Evolutionary conservation across 169 alveolate species (phyloP), one percentile per base, ranked within the genome.

Genomic region (Babesia sp.): DNA sequence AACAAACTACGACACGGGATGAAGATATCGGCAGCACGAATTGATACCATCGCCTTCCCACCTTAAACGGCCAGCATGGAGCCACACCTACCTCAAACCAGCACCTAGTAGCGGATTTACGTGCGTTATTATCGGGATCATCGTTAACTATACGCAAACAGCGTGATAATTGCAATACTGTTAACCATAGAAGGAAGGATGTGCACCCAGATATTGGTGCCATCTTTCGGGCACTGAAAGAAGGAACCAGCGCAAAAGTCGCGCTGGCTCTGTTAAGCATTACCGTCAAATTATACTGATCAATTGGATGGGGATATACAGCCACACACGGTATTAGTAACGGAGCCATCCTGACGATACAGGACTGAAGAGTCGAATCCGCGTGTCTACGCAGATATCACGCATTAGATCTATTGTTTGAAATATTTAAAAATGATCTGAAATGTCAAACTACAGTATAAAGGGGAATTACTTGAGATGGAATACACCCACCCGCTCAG

Each of bases 41-140:
- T n/a, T n/a, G n/a, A n/a, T n/a, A n/a, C n/a, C n/a, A n/a, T n/a
- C n/a, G n/a, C n/a, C 48, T 16, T 29, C 22, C 44, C 48, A 22
- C n/a, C 16, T 12, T 16, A 18, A 22, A 56, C 26, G 48, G 67
- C 58, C 7, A 50, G 16, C 7, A 50, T 50, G 58, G 5, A 28
- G 45, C 46, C 42, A 20, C 6, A 59, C 70, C n/a, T 24, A 55
- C 66, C 39, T 55, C 66, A 20, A 55, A 55, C n/a, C 28, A 45
- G 66, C 66, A 55, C 16, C 39, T 2, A 18, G 42, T 14, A 7
- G 41, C 45, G 44, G 28, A 0, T 5, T 29, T 4, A 14, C 42
- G 66, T 12, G 3, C 28, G 20, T 6, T 1, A 16, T 29, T 8
- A 26, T 24, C 44, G 24, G 46, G 24, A 20, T 55, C 44, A 29